phyloP scores from a whole-genome alignment of 805 yeast species.

The Candida nanaspora region DNA sequence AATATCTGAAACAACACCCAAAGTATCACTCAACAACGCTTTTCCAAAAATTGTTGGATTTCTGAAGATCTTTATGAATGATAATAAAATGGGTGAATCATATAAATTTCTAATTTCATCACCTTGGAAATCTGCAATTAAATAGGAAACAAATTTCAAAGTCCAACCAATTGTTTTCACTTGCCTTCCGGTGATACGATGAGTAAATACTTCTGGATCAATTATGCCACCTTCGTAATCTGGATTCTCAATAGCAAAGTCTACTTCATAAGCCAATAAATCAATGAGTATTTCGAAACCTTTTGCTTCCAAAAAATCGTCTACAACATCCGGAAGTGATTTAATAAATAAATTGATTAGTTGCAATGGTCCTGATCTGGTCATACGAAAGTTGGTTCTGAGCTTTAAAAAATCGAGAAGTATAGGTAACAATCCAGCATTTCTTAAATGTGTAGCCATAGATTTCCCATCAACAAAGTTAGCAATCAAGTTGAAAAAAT shows the following conservation, averaged over 20 bases:
- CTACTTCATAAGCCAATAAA: slow-evolving; percentile 55
- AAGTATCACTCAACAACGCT: slow-evolving; percentile 48
- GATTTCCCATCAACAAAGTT: slow-evolving; percentile 51
- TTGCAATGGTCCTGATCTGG: slow-evolving; percentile 58
- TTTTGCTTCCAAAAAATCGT: slow-evolving; percentile 54
- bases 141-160: slow-evolving; percentile 53
- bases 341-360: slow-evolving; percentile 40
- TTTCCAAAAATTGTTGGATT: slow-evolving; percentile 63
- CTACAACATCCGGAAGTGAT: slow-evolving; percentile 42
- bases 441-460: slow-evolving; percentile 47
- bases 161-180: slow-evolving; percentile 51
- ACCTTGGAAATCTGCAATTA: slow-evolving; percentile 69
- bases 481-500: slow-evolving; percentile 54
- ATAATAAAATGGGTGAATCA: slow-evolving; percentile 69
- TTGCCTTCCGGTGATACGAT: slow-evolving; percentile 51
- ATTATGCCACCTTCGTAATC: slow-evolving; percentile 47
- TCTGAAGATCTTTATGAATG: slow-evolving; percentile 50
- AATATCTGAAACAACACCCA: slow-evolving; percentile 61
- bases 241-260: slow-evolving; percentile 55
- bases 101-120: slow-evolving; percentile 79
- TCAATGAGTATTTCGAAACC: slow-evolving; percentile 63
- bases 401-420: slow-evolving; percentile 54
- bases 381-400: slow-evolving; percentile 43
- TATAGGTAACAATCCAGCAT: slow-evolving; percentile 71
- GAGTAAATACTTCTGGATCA: slow-evolving; percentile 41